Evolutionary conservation across 1,284 basidiomycete species (phyloP).

Genomic region (Microbotryomycetes sp.): DNA sequence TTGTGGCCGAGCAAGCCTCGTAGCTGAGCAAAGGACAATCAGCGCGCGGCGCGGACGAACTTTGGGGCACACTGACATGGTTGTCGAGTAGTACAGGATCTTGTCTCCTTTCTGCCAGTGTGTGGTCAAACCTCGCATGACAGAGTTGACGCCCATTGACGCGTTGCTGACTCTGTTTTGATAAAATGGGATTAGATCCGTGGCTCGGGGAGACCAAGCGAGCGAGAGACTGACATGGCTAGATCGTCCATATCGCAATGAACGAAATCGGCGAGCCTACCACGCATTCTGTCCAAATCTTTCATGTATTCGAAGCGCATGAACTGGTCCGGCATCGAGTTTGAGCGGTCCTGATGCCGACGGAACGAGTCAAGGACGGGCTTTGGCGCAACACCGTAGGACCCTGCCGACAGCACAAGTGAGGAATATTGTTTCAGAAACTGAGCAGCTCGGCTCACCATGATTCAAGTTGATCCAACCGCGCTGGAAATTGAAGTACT

Average conservation of each 20-base stretch:
- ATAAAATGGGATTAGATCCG: too few species aligned
- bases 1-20: conserved; percentile 34
- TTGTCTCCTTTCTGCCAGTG: conserved; percentile 36
- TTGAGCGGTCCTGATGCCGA: conserved; percentile 4
- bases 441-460: conserved; percentile 6
- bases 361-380: conserved; percentile 14
- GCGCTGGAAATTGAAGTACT: conserved; percentile 37
- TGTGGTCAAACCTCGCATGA: conserved; percentile 32
- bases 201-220: background rate
- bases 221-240: conserved; percentile 27
- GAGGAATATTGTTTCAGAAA: background rate
- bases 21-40: conserved; percentile 30
- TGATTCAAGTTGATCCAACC: conserved; percentile 30
- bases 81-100: conserved; percentile 29
- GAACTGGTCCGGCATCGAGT: conserved; percentile 24
- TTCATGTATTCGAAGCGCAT: conserved; percentile 19
- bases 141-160: conserved; percentile 38
- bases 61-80: conserved; percentile 11
- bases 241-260: conserved; percentile 32
- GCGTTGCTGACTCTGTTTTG: conserved; percentile 35
- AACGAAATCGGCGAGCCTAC: conserved; percentile 20
- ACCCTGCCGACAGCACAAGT: conserved; percentile 20
- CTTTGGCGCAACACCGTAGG: conserved; percentile 19
- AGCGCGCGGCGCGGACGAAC: background rate
- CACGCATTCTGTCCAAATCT: conserved; percentile 7